Evolutionary conservation across 2,329 filamentous ascomycete species (phyloP).

Genomic region (Pseudocercospora eumusae): DNA sequence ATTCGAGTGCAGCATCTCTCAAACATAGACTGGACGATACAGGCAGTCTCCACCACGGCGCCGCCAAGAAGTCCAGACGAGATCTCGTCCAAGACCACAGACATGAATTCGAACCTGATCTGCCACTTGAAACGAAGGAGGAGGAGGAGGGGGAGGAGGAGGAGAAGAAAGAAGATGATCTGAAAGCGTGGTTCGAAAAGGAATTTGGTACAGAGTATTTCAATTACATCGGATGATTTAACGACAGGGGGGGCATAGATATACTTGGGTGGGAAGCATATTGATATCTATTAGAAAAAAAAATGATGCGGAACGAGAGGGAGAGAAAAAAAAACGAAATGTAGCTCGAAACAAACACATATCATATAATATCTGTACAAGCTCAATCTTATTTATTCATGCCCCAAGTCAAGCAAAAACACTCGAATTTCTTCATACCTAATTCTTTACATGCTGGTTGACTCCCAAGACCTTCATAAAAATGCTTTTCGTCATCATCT

Average conservation of each 20-base stretch:
- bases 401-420: background rate
- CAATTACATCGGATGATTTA: slow-evolving; percentile 26
- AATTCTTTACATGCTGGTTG: background rate
- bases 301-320: background rate
- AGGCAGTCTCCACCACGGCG: background rate
- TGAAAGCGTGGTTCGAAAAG: slow-evolving; percentile 33
- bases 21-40: slow-evolving; percentile 15
- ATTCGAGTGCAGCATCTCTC: slow-evolving; percentile 2
- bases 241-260: background rate
- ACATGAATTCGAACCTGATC: no score
- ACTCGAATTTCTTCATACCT: background rate
- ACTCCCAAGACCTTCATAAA: background rate
- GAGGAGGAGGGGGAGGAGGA: background rate
- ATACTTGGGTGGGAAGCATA: background rate
- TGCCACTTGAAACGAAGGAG: background rate
- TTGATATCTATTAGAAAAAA: background rate
- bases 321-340: background rate
- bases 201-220: slow-evolving; percentile 35
- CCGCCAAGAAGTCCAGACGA: background rate
- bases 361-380: background rate
- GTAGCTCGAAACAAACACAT: background rate
- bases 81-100: no score
- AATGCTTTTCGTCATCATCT: background rate
- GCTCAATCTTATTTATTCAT: background rate
- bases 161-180: slow-evolving; percentile 12